phyloP scores from a whole-genome alignment of 2,329 filamentous ascomycete species.

The Microdochium nivale region DNA sequence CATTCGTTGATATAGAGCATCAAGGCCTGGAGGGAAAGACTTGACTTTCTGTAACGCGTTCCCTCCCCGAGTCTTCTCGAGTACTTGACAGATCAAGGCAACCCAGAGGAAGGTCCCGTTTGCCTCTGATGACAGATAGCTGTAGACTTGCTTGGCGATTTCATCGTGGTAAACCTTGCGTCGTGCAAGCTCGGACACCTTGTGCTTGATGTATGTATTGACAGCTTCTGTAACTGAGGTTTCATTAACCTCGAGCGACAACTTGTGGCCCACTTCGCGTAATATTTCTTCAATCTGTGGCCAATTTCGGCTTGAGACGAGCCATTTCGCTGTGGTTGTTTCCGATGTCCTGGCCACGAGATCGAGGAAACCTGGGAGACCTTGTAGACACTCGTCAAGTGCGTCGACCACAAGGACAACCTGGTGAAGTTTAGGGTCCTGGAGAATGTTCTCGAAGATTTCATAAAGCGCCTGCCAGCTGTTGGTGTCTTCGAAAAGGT shows the following conservation, averaged over 20 bases:
- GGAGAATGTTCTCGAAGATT: background rate
- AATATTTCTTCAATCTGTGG: background rate
- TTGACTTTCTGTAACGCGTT: background rate
- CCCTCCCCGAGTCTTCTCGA: background rate
- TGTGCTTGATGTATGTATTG: conserved; percentile 21
- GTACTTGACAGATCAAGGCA: conserved; percentile 15
- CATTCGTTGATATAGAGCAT: conserved; percentile 29
- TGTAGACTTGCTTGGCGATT: background rate
- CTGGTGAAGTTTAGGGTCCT: background rate
- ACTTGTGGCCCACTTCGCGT: background rate
- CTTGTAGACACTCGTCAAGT: background rate
- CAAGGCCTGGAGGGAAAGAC: conserved; percentile 14
- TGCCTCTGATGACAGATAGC: conserved; percentile 15
- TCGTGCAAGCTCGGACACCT: conserved; percentile 9
- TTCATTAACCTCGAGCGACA: background rate
- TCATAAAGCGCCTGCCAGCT: background rate
- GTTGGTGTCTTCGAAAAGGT: conserved; percentile 18
- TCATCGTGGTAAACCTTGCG: background rate
- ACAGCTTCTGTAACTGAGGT: conserved; percentile 21
- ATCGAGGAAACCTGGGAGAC: background rate
- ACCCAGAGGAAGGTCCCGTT: conserved; percentile 30
- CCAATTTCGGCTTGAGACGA: background rate
- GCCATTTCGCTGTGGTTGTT: background rate
- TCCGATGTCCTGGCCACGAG: background rate
- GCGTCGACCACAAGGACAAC: background rate